Percentiles rank a stretch among this genome's conserved stretches.
phyloP scores from a whole-genome alignment of 208 protist species.

The Crithidia thermophila region DNA sequence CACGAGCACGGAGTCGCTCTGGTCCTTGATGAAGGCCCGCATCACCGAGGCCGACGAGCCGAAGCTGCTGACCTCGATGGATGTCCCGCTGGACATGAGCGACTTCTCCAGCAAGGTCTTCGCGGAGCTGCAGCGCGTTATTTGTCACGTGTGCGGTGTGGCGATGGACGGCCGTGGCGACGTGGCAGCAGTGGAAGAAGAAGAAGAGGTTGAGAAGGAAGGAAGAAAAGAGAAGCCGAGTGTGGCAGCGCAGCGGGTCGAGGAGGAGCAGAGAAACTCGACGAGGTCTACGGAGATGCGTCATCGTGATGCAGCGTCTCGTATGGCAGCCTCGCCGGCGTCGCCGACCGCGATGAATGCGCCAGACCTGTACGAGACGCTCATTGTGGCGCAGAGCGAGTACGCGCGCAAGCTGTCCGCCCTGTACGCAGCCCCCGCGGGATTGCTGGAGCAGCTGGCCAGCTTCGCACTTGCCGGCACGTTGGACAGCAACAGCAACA shows the following conservation, averaged over 20 bases:
- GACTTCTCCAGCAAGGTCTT: conserved; percentile 76
- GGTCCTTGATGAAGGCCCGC: conserved; percentile 21
- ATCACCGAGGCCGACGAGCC: conserved; percentile 21
- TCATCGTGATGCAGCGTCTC: too few relatives aligned
- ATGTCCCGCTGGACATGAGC: conserved; percentile 69
- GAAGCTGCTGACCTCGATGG: conserved; percentile 45
- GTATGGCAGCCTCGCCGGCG: background rate
- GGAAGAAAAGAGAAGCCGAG: background rate
- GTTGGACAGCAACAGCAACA: background rate
- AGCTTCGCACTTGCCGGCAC: conserved; percentile 50
- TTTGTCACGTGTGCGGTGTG: conserved; percentile 45
- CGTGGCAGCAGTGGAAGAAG: background rate
- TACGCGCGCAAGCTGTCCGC: conserved; percentile 56
- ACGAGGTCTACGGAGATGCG: too few relatives aligned
- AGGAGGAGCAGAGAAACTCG: too few relatives aligned
- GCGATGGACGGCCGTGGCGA: background rate
- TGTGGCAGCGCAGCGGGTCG: too few relatives aligned
- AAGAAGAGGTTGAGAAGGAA: background rate
- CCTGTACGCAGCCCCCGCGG: conserved; percentile 59
- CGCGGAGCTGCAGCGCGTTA: conserved; percentile 45
- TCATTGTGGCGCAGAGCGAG: conserved; percentile 15
- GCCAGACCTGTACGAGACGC: conserved; percentile 11
- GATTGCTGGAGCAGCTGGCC: conserved; percentile 59
- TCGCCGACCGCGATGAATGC: background rate
- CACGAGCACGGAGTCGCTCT: conserved; percentile 20